Percentiles rank a stretch among this genome's conserved stretches.
These are phyloP conservation scores for Backusella psychrophila DNA, from an alignment of 192 early-diverging fungal species.

Conservation along the genomic window DNA sequence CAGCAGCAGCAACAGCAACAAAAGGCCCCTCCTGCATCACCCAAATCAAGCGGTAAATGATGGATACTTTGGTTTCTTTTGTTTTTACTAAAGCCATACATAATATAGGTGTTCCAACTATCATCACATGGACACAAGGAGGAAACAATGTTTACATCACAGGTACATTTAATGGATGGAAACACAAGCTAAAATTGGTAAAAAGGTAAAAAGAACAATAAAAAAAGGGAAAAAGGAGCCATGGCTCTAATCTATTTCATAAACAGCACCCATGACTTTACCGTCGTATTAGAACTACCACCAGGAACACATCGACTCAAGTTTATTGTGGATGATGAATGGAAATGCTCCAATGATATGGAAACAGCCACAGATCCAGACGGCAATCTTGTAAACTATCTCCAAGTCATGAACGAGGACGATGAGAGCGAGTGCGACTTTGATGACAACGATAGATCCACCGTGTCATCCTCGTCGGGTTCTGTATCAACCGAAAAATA, in stretches of 20 bases:
- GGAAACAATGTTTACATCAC: constrained; percentile 89
- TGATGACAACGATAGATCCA: constrained; percentile 15
- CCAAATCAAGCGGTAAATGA: background rate
- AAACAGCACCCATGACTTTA: constrained; percentile 70
- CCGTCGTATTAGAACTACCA: constrained; percentile 83
- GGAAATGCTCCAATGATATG: constrained; percentile 92
- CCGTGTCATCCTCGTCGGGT: constrained; percentile 6
- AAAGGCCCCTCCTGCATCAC: background rate
- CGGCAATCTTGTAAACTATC: constrained; percentile 94
- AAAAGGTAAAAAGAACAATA: constrained; percentile 42
- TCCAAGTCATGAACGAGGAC: constrained; percentile 81
- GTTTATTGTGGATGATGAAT: constrained; percentile 98
- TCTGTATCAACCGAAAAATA: constrained; percentile 34
- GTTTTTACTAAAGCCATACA: background rate
- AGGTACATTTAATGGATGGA: constrained; percentile 98
- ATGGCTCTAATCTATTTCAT: background rate
- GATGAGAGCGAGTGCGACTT: constrained; percentile 49
- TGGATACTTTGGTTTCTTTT: background rate
- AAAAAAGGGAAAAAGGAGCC: no score
- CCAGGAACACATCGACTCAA: constrained; percentile 94
- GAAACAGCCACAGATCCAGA: constrained; percentile 90
- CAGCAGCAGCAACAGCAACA: background rate
- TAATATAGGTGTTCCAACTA: constrained; percentile 69
- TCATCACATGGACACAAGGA: constrained; percentile 85
- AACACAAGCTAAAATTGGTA: constrained; percentile 82